phyloP scores from a whole-genome alignment of 106 monocot species.

The Chionographis japonica region DNA sequence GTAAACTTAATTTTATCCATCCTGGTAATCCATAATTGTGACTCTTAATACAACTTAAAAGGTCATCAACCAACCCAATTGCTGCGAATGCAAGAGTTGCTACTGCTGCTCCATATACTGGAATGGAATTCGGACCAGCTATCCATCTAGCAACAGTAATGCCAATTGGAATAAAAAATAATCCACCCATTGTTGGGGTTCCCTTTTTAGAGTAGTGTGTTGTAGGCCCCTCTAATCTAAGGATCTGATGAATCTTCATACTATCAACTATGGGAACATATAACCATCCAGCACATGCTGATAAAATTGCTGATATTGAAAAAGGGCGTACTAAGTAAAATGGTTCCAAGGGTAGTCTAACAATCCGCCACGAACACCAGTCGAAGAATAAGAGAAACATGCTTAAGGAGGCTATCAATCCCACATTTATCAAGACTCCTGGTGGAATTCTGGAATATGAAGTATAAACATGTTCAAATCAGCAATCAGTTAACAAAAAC shows the following conservation, averaged over 20 bases:
- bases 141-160: conserved; percentile 41
- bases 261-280: conserved; percentile 66
- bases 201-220: conserved; percentile 34
- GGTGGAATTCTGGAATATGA: conserved; percentile 41
- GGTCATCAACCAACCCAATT: conserved; percentile 77
- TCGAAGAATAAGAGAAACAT: conserved; percentile 71
- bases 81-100: conserved; percentile 55
- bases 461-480: background rate
- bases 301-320: conserved; percentile 46
- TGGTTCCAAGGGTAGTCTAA: conserved; percentile 74
- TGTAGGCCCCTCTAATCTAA: conserved; percentile 34
- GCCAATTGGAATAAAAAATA: conserved; percentile 85
- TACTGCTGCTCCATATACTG: conserved; percentile 46
- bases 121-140: conserved; percentile 38
- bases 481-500: background rate
- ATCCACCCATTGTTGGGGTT: conserved; percentile 77
- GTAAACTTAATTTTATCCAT: conserved; percentile 54
- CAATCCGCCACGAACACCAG: conserved; percentile 84
- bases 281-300: conserved; percentile 64
- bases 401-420: conserved; percentile 41
- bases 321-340: conserved; percentile 80
- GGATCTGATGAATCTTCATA: conserved; percentile 56
- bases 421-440: conserved; percentile 61
- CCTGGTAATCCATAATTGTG: conserved; percentile 38
- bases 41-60: conserved; percentile 27